These are phyloP conservation scores for Paraphoma chrysanthemicola DNA, from an alignment of 2,329 filamentous ascomycete species.

Conservation along the genomic window DNA sequence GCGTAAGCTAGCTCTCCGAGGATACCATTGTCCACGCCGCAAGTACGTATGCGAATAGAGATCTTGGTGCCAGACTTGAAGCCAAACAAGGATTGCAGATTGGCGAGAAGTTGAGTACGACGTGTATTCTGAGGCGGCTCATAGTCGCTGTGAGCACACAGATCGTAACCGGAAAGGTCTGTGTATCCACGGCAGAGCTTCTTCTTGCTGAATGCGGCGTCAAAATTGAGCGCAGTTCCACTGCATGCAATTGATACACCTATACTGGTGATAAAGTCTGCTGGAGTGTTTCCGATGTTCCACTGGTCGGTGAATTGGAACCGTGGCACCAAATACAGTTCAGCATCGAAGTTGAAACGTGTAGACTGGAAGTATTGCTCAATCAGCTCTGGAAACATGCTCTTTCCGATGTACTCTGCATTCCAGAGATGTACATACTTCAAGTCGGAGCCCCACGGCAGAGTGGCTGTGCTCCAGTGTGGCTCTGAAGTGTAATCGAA, in stretches of 20 bases:
- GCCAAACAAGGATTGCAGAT: conserved; percentile 4
- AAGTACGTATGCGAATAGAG: background rate
- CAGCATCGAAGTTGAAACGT: background rate
- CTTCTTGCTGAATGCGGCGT: too few species aligned
- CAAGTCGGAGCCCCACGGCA: too few species aligned
- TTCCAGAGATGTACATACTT: background rate
- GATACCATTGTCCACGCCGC: background rate
- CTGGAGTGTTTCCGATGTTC: background rate
- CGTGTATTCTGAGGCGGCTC: too few species aligned
- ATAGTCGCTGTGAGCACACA: too few species aligned
- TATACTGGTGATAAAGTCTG: background rate
- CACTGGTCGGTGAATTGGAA: conserved; percentile 6
- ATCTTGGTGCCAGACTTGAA: background rate
- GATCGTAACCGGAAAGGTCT: too few species aligned
- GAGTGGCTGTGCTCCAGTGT: too few species aligned
- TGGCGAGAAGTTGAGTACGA: background rate
- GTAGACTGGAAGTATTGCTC: conserved; percentile 1
- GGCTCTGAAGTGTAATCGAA: too few species aligned
- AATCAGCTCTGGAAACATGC: background rate
- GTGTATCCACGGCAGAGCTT: too few species aligned
- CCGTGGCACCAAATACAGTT: background rate
- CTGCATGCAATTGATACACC: too few species aligned
- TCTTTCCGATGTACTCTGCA: background rate
- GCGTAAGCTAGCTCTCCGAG: background rate
- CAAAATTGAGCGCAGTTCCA: too few species aligned